Base-by-base conservation (phyloP, 2,329 filamentous ascomycete genomes). In the Penicillium sp. region DNA sequence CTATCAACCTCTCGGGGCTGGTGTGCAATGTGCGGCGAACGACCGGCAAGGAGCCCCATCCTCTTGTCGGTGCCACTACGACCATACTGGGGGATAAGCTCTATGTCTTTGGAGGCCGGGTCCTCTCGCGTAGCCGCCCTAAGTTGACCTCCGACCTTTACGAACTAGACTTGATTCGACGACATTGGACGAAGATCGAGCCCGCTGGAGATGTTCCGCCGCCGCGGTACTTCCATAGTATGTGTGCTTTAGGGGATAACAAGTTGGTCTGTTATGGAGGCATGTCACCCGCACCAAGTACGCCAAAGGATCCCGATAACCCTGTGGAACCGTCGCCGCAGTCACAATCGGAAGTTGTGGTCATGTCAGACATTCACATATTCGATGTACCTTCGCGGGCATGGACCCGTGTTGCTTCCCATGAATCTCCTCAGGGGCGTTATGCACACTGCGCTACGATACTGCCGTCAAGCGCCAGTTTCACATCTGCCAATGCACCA, bases 191-290 rank as follows among this genome's bases (percentile, higher is more conserved):
- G 11, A 97, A 92, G 70, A 72, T 97, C 23, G 90, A 96, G 49
- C 86, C 90, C 0, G 82, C 79, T 27, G 94, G 94, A 41, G 91
- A 97, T 65, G 78, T 95, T 35, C 94, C 94, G 1, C 89, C 91
- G 2, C 91, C 94, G 8, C 84, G 94, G 57, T 99, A 99, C 71
- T 99, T 99, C 62, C 94, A 99, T 77, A 97, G 91, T 60, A 89
- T 97, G 72, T 99, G 94, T 71, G 84, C 90, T 1, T 77, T 99
- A 2, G 94, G 94, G 19, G 94, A 97, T 70, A 93, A 91, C 2
- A 99, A 97, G 73, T 81, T 99, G 71, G 93, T 99, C 3, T 97
- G 93, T 74, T 99, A 97, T 73, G 94, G 94, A 54, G 94, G 94
- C 63, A 99, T 99, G 94, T 97, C 93, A 9, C 92, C 93, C 1